Percentiles rank a stretch among this genome's conserved stretches.
Conservation (phyloP, 495 filamentous ascomycete genomes). For the Ramalina intermedia region DNA sequence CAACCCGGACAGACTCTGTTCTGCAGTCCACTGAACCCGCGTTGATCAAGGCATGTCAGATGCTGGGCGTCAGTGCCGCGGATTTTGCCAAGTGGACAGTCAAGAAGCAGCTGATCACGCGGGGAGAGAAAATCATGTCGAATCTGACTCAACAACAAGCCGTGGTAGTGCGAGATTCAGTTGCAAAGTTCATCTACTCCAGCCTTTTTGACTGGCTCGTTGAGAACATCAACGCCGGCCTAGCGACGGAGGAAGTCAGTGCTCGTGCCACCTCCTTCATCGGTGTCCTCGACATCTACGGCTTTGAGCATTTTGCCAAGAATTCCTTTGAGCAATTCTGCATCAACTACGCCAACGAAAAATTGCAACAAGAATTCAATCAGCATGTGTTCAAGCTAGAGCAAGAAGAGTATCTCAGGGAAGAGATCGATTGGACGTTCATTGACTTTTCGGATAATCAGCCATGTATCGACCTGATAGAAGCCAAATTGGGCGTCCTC, state of each 20-base stretch:
- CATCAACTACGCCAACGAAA: constrained; percentile 99
- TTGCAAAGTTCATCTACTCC: constrained; percentile 97
- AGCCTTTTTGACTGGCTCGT: constrained; percentile 98
- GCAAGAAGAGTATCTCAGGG: constrained; percentile 93
- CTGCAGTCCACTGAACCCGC: constrained; percentile 69
- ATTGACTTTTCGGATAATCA: constrained; percentile 99
- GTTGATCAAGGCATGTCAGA: constrained; percentile 64
- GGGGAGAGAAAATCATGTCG: constrained; percentile 94
- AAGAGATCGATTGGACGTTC: constrained; percentile 98
- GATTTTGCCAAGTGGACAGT: constrained; percentile 98
- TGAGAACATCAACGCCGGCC: constrained; percentile 78
- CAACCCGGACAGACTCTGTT: constrained; percentile 74
- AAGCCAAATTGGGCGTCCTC: constrained; percentile 87
- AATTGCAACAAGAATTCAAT: constrained; percentile 98
- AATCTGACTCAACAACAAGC: constrained; percentile 92
- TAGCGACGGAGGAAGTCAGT: constrained; percentile 81
- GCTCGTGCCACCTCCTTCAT: constrained; percentile 83
- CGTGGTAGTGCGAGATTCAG: constrained; percentile 87
- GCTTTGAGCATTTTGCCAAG: constrained; percentile 98
- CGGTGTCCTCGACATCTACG: constrained; percentile 98
- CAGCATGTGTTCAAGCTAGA: constrained; percentile 99
- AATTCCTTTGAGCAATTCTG: constrained; percentile 99
- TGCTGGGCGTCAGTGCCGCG: constrained; percentile 72
- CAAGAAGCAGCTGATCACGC: constrained; percentile 95
- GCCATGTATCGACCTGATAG: constrained; percentile 98